These are phyloP conservation scores for Aegilops speltoides DNA, from an alignment of 176 grass and related monocot species.

Conservation along the genomic window DNA sequence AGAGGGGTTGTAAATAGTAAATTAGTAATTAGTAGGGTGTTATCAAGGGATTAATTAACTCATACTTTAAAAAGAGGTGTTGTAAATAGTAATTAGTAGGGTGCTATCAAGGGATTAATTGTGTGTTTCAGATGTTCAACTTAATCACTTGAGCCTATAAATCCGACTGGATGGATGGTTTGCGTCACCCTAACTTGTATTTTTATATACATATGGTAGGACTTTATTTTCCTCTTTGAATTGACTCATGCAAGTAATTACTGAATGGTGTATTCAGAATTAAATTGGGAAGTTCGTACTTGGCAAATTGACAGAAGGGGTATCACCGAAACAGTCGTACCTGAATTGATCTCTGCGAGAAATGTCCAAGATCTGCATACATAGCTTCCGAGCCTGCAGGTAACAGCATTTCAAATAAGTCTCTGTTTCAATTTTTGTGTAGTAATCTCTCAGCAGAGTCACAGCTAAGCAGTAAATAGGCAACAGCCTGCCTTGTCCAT, in stretches of 20 bases:
- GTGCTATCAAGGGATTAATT: neutral
- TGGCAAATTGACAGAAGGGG: no score
- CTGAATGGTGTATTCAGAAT: neutral
- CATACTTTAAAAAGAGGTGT: neutral
- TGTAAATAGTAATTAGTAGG: neutral
- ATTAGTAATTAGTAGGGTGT: neutral
- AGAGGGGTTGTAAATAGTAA: neutral
- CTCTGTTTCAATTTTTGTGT: neutral
- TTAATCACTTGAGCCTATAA: neutral
- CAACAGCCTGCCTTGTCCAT: slow-evolving; percentile 14
- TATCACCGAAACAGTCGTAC: slow-evolving; percentile 24
- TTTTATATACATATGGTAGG: neutral
- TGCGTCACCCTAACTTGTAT: no score
- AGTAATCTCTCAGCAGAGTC: neutral
- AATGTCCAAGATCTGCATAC: slow-evolving; percentile 98
- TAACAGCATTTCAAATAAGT: slow-evolving; percentile 24
- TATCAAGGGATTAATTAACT: neutral
- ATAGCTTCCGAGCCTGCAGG: slow-evolving; percentile 87
- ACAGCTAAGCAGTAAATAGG: neutral
- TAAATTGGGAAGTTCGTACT: slow-evolving; percentile 3
- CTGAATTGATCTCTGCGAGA: slow-evolving; percentile 88
- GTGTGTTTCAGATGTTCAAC: neutral
- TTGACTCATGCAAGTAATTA: neutral
- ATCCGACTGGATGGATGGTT: no score
- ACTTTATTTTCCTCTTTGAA: neutral